These are phyloP conservation scores for Linnemannia hyalina DNA, from an alignment of 192 early-diverging fungal species.

Conservation along the genomic window DNA sequence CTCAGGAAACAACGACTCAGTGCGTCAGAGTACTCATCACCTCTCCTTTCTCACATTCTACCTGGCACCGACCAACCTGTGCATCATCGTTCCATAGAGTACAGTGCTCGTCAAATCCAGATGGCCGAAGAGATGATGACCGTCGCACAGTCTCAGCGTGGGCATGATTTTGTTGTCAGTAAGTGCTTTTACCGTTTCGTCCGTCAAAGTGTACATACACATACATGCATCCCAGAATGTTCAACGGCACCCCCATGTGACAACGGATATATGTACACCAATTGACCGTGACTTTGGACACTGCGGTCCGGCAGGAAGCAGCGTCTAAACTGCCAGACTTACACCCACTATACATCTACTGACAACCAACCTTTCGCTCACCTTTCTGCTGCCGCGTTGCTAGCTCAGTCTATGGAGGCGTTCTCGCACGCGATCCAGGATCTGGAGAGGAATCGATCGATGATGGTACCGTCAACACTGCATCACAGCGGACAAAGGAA, in stretches of 20 bases:
- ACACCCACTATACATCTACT: not conserved
- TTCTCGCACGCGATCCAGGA: constrained; percentile 68
- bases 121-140: constrained; percentile 66
- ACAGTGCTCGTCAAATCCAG: constrained; percentile 64
- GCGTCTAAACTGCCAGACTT: not conserved
- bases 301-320: not conserved
- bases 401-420: constrained; percentile 64
- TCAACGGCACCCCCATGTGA: not conserved
- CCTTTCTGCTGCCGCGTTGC: not conserved
- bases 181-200: constrained; percentile 9
- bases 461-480: constrained; percentile 58
- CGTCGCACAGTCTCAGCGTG: constrained; percentile 65
- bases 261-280: not conserved
- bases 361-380: not conserved
- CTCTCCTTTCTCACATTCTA: not conserved
- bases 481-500: not conserved
- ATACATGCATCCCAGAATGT: not conserved
- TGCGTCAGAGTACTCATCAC: not conserved
- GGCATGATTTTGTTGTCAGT: constrained; percentile 58
- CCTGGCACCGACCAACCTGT: not conserved
- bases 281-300: not conserved
- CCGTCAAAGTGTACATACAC: not conserved
- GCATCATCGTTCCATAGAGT: constrained; percentile 42
- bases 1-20: not conserved
- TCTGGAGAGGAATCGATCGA: constrained; percentile 65